Evolutionary conservation across 345 rosid genomes (phyloP), one percentile per base, ranked within the genome.

Genomic region (Gossypium herbaceum): DNA sequence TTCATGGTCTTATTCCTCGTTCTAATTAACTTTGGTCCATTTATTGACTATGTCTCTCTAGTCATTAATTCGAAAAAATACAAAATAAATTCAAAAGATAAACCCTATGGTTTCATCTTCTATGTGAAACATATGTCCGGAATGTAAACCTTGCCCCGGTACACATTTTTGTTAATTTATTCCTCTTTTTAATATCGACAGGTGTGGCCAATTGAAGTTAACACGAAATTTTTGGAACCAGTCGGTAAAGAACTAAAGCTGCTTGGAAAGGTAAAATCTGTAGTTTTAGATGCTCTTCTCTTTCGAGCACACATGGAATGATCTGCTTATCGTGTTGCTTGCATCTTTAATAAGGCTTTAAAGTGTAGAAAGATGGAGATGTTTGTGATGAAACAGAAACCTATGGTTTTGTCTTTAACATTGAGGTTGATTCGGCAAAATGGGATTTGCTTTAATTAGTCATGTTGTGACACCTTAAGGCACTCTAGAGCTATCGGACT

Each of bases 201-300:
- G 98, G 92, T 92, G 9, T 94, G 98, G 98, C 98, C 98, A 2
- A 77, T 94, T 79, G 90, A 91, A 13, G 87, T 92, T 77, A 81
- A 92, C 81, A 81, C 89, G 50, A 90, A 86, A 79, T 90, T 92
- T 75, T 54, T 92, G 82, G 94, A 94, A 79, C 98, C 95, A 3
- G 88, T 90, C 41, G 92, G 91, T 54, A 85, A 84, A 81, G 95
- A 91, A 77, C 86, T 94, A 64, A 86, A 92, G 86, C 43, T 75
- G 76, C 89, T 94, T 43, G 97, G 97, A 58, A 94, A 90, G 98
- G 97, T 94, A 85, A 72, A 3, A 20, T 47, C 20, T 29, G 6
- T 29, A 11, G 2, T 41, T 62, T 22, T 60, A 13, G 9, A 3
- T 68, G 58, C 59, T 17, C 47, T 47, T 16, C 56, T 61, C 7